Evolutionary conservation across 768 basidiomycete species (phyloP).

Genomic region (Suillus placidus): DNA sequence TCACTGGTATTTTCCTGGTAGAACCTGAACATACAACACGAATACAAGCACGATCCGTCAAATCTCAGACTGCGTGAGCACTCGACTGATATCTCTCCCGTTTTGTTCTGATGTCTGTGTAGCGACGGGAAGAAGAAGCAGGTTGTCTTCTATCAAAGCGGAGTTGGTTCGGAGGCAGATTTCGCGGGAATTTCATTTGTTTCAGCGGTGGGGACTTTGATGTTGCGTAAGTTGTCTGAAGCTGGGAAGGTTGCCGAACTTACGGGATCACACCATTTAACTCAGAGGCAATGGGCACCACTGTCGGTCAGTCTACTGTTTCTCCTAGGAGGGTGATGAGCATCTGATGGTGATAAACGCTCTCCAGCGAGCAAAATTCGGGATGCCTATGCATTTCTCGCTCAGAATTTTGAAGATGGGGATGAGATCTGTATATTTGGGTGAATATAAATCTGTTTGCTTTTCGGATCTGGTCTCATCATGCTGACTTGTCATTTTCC

Average conservation of each 20-base stretch:
- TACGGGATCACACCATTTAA: neutral
- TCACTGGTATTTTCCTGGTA: neutral
- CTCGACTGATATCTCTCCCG: neutral
- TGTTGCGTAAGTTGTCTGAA: constrained; percentile 4
- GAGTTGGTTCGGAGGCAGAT: constrained; percentile 25
- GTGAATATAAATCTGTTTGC: neutral
- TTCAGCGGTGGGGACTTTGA: constrained; percentile 12
- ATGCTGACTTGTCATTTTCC: neutral
- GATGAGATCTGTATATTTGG: constrained; percentile 23
- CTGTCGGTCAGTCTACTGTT: constrained; percentile 3
- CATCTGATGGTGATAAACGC: neutral
- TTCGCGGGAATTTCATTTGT: constrained; percentile 12
- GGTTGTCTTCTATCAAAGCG: constrained; percentile 29
- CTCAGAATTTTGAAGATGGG: constrained; percentile 24
- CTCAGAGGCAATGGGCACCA: constrained; percentile 13
- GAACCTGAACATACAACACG: neutral
- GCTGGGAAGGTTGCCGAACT: neutral
- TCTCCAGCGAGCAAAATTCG: constrained; percentile 26
- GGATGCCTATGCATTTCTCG: constrained; percentile 29
- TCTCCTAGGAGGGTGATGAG: neutral
- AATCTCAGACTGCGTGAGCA: constrained; percentile 2
- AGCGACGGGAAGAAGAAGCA: constrained; percentile 8
- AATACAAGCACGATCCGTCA: constrained; percentile 11
- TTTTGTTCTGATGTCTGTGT: neutral
- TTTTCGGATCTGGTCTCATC: neutral